Percentiles rank a stretch among this genome's conserved stretches.
Evolutionary conservation across 805 yeast species (phyloP).

Genomic region (Pichia cephalocereana): DNA sequence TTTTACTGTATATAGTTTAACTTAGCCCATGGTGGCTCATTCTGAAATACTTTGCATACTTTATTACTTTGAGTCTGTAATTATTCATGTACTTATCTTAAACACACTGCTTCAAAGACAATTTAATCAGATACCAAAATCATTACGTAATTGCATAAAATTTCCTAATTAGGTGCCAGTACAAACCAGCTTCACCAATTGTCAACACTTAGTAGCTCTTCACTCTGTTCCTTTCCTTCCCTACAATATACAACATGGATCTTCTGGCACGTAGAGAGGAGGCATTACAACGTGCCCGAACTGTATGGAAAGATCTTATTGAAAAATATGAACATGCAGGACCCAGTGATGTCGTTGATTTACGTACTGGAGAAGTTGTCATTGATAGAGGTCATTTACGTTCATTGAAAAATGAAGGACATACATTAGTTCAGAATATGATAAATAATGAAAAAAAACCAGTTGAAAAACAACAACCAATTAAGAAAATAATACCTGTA

Average conservation of each 20-base stretch:
- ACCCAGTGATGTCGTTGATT: constrained; percentile 49
- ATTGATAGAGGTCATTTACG: constrained; percentile 64
- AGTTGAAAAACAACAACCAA: too few species aligned
- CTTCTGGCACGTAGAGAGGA: neutral
- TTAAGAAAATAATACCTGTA: too few species aligned
- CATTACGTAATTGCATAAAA: too few species aligned
- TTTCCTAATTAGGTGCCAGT: neutral
- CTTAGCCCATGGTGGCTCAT: too few species aligned
- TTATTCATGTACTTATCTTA: too few species aligned
- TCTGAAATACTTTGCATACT: too few species aligned
- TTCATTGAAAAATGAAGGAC: constrained; percentile 17
- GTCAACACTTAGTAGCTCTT: neutral
- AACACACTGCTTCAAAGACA: too few species aligned
- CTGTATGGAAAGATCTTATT: constrained; percentile 44
- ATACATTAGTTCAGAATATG: neutral
- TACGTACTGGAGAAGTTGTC: constrained; percentile 52
- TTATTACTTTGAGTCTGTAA: too few species aligned
- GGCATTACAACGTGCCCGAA: constrained; percentile 15
- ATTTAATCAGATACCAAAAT: too few species aligned
- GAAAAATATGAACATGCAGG: constrained; percentile 26
- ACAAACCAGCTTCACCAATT: too few species aligned
- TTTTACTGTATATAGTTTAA: neutral
- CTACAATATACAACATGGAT: neutral
- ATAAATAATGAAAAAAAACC: neutral
- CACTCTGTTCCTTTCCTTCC: neutral